Conservation (phyloP, 345 rosid species). For the Heritiera littoralis region DNA sequence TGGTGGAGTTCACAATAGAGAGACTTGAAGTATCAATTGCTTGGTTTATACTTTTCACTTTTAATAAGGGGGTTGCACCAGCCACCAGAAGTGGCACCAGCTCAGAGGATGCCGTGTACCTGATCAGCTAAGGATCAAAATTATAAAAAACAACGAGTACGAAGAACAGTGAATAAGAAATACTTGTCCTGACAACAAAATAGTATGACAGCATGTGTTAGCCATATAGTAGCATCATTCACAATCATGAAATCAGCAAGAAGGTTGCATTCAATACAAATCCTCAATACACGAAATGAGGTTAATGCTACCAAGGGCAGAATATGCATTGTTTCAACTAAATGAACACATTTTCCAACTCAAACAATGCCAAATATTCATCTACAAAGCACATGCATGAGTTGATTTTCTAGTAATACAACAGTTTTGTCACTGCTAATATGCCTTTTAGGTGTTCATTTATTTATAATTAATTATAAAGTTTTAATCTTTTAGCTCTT, state of each 20-base stretch:
- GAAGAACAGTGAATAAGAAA: neutral
- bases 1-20: constrained; percentile 60
- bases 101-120: constrained; percentile 96
- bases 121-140: constrained; percentile 27
- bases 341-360: neutral
- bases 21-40: constrained; percentile 54
- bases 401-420: neutral
- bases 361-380: neutral
- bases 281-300: neutral
- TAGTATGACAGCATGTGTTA: neutral
- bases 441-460: neutral
- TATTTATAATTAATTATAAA: neutral
- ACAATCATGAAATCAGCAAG: constrained; percentile 6
- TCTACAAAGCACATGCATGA: neutral
- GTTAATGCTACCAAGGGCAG: neutral
- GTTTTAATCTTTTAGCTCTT: too few relatives aligned
- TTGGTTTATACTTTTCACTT: constrained; percentile 71
- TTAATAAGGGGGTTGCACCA: constrained; percentile 68
- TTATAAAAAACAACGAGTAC: neutral
- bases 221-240: neutral
- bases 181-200: neutral
- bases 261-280: neutral
- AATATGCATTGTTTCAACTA: neutral
- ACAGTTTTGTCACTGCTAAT: neutral
- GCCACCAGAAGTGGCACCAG: constrained; percentile 85